phyloP scores from a whole-genome alignment of 345 rosid genomes.

The Pugionium dolabratum region DNA sequence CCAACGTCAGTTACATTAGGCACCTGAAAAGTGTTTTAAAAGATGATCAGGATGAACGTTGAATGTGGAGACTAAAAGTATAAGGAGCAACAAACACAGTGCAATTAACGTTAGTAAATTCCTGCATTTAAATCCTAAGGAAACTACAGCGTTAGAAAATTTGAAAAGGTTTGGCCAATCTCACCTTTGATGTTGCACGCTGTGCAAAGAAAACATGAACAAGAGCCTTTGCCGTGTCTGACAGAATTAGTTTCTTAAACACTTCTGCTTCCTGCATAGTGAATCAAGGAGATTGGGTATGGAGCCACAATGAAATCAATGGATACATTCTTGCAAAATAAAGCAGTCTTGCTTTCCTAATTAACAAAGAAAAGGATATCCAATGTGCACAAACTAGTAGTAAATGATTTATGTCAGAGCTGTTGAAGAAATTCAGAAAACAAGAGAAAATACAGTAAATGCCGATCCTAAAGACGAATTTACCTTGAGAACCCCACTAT shows the following conservation, averaged over 20 bases:
- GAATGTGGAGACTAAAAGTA: slow-evolving; percentile 15
- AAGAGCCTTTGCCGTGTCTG: slow-evolving; percentile 80
- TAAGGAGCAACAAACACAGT: background rate
- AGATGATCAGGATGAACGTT: slow-evolving; percentile 15
- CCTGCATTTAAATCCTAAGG: background rate
- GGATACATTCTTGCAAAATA: background rate
- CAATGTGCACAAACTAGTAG: background rate
- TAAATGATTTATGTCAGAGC: background rate
- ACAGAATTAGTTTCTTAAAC: slow-evolving; percentile 65
- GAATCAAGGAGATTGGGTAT: slow-evolving; percentile 20
- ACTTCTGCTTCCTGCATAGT: slow-evolving; percentile 78
- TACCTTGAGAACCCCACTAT: slow-evolving; percentile 86
- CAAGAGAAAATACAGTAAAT: background rate
- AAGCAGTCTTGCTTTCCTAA: background rate
- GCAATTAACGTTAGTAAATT: background rate
- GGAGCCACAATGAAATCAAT: background rate
- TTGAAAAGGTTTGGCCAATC: slow-evolving; percentile 6
- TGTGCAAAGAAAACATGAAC: slow-evolving; percentile 90
- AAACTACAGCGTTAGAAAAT: background rate
- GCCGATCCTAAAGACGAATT: background rate
- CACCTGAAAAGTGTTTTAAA: slow-evolving; percentile 57
- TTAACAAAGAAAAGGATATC: background rate
- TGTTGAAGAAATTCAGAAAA: slow-evolving; percentile 6
- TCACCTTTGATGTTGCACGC: slow-evolving; percentile 82
- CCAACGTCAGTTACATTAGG: slow-evolving; percentile 85